These are phyloP conservation scores for Rhynchospora pubera DNA, from an alignment of 176 grass and related monocot species.

Conservation along the genomic window DNA sequence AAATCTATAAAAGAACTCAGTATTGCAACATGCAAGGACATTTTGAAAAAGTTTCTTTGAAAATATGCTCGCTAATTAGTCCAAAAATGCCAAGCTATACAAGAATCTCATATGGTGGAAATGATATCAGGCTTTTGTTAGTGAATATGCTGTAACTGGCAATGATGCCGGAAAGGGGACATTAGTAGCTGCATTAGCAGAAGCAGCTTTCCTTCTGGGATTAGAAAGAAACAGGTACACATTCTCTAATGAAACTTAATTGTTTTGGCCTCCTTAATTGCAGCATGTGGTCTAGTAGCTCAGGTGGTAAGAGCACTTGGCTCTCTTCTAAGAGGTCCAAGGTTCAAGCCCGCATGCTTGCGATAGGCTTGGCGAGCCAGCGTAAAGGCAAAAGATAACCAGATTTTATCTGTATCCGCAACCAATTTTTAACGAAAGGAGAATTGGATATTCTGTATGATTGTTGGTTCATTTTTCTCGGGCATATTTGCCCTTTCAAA, in stretches of 20 bases:
- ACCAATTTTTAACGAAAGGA: background rate
- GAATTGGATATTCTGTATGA: background rate
- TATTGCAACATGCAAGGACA: background rate
- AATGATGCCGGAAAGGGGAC: constrained; percentile 89
- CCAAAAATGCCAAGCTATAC: background rate
- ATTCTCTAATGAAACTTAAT: background rate
- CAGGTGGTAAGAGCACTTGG: too few species aligned
- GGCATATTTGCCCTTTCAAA: background rate
- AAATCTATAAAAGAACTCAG: background rate
- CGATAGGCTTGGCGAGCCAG: too few species aligned
- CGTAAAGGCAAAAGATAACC: background rate
- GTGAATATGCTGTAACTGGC: constrained; percentile 96
- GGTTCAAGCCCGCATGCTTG: too few species aligned
- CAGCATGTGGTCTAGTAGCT: too few species aligned
- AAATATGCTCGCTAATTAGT: background rate
- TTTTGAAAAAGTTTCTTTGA: background rate
- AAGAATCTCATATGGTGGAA: background rate
- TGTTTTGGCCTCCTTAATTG: background rate
- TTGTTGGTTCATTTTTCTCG: background rate
- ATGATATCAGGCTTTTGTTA: constrained; percentile 71
- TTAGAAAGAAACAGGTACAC: constrained; percentile 84
- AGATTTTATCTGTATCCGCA: background rate
- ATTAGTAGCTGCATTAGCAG: constrained; percentile 73
- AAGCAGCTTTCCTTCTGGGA: constrained; percentile 87
- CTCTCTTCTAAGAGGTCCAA: too few species aligned